Percentiles rank a stretch among this genome's conserved stretches.
These are phyloP conservation scores for Calycina herbarum DNA, from an alignment of 2,329 filamentous ascomycete genomes.

Conservation along the genomic window DNA sequence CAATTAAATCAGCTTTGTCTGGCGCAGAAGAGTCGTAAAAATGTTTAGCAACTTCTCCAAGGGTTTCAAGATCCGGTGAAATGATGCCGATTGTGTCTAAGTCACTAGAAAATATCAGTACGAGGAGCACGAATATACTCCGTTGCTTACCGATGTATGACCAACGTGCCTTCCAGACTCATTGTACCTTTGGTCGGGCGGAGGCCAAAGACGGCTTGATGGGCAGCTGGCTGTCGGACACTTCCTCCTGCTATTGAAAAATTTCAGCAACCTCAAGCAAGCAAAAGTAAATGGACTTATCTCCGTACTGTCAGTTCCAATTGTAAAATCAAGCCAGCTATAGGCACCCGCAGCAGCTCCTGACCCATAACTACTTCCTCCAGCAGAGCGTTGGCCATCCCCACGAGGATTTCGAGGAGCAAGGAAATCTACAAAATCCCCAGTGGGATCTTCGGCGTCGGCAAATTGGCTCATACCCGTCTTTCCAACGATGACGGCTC, in stretches of 20 bases:
- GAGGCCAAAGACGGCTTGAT: not conserved
- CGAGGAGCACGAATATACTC: too few relatives aligned
- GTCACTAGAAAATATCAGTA: too few relatives aligned
- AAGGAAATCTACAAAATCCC: slow-evolving; percentile 21
- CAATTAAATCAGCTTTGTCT: too few relatives aligned
- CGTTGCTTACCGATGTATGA: too few relatives aligned
- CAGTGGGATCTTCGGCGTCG: slow-evolving; percentile 41
- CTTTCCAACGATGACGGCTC: slow-evolving; percentile 55
- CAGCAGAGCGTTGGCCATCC: slow-evolving; percentile 46
- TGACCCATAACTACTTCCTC: slow-evolving; percentile 46
- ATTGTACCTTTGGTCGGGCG: not conserved
- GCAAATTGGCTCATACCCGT: slow-evolving; percentile 49
- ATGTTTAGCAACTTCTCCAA: too few relatives aligned
- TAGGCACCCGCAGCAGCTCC: slow-evolving; percentile 45
- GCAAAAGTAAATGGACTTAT: not conserved
- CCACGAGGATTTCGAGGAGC: slow-evolving; percentile 41
- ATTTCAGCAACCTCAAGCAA: not conserved
- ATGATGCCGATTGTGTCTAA: too few relatives aligned
- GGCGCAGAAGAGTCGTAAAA: too few relatives aligned
- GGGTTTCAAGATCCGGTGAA: too few relatives aligned
- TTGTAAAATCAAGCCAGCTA: slow-evolving; percentile 46
- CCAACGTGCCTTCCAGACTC: too few relatives aligned
- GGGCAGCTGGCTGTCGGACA: not conserved
- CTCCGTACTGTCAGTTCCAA: slow-evolving; percentile 43
- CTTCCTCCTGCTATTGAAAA: not conserved